Evolutionary conservation across 805 yeast genomes (phyloP).

Genomic region (Saturnispora saitoi): DNA sequence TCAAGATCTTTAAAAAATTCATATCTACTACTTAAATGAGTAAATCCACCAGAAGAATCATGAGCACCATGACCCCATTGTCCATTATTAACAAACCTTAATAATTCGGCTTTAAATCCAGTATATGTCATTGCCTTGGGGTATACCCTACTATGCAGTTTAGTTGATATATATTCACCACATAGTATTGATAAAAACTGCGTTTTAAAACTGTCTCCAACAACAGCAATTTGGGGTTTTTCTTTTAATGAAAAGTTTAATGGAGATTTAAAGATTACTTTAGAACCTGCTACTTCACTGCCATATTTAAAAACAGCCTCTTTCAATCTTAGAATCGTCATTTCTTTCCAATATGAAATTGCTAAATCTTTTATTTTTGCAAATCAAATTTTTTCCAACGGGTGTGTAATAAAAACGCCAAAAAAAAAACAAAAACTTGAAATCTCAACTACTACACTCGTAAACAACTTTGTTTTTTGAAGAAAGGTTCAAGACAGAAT

Average conservation of each 20-base stretch:
- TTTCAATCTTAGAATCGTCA: neutral
- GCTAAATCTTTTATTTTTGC: neutral
- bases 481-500: neutral
- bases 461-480: slow-evolving; percentile 9
- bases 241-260: slow-evolving; percentile 32
- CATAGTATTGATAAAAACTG: slow-evolving; percentile 49
- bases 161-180: slow-evolving; percentile 43
- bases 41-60: slow-evolving; percentile 37
- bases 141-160: slow-evolving; percentile 45
- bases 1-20: slow-evolving; percentile 74
- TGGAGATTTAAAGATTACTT: slow-evolving; percentile 32
- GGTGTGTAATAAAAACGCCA: neutral
- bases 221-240: slow-evolving; percentile 43
- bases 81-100: slow-evolving; percentile 31
- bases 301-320: neutral
- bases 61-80: slow-evolving; percentile 30
- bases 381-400: no score
- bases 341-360: neutral
- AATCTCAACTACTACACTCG: slow-evolving; percentile 1
- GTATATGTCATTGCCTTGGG: slow-evolving; percentile 42
- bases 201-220: slow-evolving; percentile 45
- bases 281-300: neutral
- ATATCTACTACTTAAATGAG: slow-evolving; percentile 82
- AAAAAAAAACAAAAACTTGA: neutral
- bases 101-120: slow-evolving; percentile 31